Evolutionary conservation across 352 stramenopile genomes (phyloP).

Genomic region (Peronosclerospora sorghi): DNA sequence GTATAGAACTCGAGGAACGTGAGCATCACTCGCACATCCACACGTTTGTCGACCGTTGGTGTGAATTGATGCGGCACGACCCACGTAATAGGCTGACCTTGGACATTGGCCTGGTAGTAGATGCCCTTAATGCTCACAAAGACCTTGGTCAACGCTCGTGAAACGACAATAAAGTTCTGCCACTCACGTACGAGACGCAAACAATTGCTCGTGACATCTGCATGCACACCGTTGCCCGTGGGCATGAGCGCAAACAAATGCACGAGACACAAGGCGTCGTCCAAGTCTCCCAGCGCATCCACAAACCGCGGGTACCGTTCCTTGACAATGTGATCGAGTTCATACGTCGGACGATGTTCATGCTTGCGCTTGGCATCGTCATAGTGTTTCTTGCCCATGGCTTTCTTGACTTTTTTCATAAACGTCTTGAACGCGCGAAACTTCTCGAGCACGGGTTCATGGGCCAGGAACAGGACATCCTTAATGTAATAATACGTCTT

Average conservation of each 20-base stretch:
- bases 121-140: slow-evolving; percentile 99
- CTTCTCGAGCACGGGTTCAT: slow-evolving; percentile 97
- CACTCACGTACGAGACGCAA: slow-evolving; percentile 91
- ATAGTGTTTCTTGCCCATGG: slow-evolving; percentile 79
- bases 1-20: slow-evolving; percentile 99
- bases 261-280: slow-evolving; percentile 96
- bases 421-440: slow-evolving; percentile 97
- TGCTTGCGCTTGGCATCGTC: slow-evolving; percentile 73
- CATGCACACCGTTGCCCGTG: slow-evolving; percentile 78
- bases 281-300: slow-evolving; percentile 95
- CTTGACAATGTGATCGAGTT: slow-evolving; percentile 97
- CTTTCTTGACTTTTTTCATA: slow-evolving; percentile 95
- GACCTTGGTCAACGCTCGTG: slow-evolving; percentile 90
- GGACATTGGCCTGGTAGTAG: slow-evolving; percentile 95
- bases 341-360: slow-evolving; percentile 88
- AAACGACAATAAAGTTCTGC: slow-evolving; percentile 91
- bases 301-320: slow-evolving; percentile 97
- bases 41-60: slow-evolving; percentile 92
- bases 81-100: slow-evolving; percentile 95
- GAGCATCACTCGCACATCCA: slow-evolving; percentile 98
- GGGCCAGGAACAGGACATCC: slow-evolving; percentile 94
- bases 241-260: slow-evolving; percentile 96
- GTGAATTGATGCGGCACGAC: slow-evolving; percentile 97
- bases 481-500: slow-evolving; percentile 99
- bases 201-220: slow-evolving; percentile 85